Conservation (phyloP, 352 stramenopile species). For the Pythium phragmitis region DNA sequence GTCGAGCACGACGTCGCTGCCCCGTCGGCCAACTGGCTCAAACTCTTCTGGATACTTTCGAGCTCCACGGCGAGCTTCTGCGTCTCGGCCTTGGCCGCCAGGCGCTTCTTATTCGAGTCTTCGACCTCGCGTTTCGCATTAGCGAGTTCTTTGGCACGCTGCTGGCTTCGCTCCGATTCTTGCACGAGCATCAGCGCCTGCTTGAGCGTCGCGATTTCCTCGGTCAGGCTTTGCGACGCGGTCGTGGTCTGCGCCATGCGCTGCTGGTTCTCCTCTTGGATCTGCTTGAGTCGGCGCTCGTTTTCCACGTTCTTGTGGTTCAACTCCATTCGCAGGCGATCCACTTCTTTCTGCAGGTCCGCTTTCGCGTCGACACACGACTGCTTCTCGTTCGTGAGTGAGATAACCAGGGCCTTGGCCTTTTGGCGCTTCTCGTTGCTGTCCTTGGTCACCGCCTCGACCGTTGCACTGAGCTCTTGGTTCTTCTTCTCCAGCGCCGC, state of each 20-base stretch:
- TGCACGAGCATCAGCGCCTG: constrained; percentile 56
- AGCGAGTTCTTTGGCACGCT: constrained; percentile 64
- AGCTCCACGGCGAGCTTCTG: constrained; percentile 78
- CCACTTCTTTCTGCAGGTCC: constrained; percentile 62
- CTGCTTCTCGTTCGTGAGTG: constrained; percentile 67
- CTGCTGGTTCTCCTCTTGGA: constrained; percentile 58
- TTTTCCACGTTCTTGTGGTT: constrained; percentile 78
- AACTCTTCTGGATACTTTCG: constrained; percentile 63
- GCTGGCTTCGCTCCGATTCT: constrained; percentile 69
- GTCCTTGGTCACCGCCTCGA: constrained; percentile 51
- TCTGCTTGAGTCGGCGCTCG: constrained; percentile 56
- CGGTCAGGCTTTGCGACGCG: constrained; percentile 50
- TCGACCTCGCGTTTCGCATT: constrained; percentile 71
- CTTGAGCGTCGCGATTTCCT: constrained; percentile 63
- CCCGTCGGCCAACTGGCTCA: constrained; percentile 53
- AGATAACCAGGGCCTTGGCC: constrained; percentile 63
- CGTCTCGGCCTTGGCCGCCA: constrained; percentile 78
- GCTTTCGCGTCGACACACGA: constrained; percentile 40
- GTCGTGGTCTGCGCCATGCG: constrained; percentile 40
- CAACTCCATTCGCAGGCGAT: constrained; percentile 71
- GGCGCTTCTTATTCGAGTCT: constrained; percentile 78
- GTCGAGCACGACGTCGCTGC: constrained; percentile 52
- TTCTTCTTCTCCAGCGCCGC: constrained; percentile 54
- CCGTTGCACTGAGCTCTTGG: constrained; percentile 39
- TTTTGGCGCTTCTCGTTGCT: constrained; percentile 72